Conservation (phyloP, 2,329 filamentous ascomycete species). For the Paraphoma sp. region DNA sequence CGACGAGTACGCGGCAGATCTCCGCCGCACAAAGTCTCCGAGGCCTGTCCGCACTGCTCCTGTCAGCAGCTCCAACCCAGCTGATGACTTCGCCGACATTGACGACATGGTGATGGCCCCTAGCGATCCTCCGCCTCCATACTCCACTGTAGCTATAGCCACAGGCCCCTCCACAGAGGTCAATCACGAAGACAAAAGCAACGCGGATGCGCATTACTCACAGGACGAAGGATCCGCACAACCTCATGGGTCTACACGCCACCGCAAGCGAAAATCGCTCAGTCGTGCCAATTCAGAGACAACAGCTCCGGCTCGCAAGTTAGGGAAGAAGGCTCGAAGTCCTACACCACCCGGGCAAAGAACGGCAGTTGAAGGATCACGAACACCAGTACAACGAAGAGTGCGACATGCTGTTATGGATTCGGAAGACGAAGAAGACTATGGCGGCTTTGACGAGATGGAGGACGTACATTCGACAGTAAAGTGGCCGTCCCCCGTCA, state of each 20-base stretch:
- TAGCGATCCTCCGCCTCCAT: slow-evolving; percentile 48
- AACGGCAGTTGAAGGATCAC: not conserved
- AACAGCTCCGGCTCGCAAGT: slow-evolving; percentile 33
- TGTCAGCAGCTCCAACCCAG: slow-evolving; percentile 19
- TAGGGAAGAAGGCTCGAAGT: slow-evolving; percentile 31
- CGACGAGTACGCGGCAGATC: slow-evolving; percentile 49
- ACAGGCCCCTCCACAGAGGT: slow-evolving; percentile 13
- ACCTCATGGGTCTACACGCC: slow-evolving; percentile 10
- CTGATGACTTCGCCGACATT: slow-evolving; percentile 47
- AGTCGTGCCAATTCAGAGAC: slow-evolving; percentile 37
- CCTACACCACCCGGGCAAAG: slow-evolving; percentile 23
- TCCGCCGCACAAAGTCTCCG: slow-evolving; percentile 21
- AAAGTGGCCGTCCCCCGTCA: slow-evolving; percentile 15
- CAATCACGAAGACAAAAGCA: slow-evolving; percentile 10
- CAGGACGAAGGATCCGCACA: not conserved
- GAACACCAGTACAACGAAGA: slow-evolving; percentile 22
- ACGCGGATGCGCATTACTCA: not conserved
- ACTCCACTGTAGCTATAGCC: slow-evolving; percentile 49
- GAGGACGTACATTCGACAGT: slow-evolving; percentile 21
- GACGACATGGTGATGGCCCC: slow-evolving; percentile 40
- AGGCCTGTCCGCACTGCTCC: slow-evolving; percentile 17
- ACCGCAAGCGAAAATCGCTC: slow-evolving; percentile 40
- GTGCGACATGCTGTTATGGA: slow-evolving; percentile 32
- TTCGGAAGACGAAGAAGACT: slow-evolving; percentile 43
- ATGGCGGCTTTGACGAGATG: slow-evolving; percentile 35